Base-by-base conservation (phyloP, 1,139 yeast species). In the Blastobotrys malaysiensis region DNA sequence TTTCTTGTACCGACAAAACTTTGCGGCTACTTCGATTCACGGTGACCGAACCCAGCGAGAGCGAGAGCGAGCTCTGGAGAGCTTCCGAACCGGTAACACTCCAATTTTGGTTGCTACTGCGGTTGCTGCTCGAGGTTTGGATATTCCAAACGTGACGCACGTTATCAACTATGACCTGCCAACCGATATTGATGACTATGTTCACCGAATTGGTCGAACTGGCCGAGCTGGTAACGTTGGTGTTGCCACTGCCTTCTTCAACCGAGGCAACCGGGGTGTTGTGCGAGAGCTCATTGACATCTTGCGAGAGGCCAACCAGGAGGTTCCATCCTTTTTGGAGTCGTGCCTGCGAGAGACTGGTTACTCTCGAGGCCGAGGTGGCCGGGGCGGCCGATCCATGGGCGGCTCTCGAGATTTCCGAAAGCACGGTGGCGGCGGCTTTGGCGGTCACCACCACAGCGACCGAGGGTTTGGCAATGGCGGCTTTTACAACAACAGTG, bases 161-260 rank as follows among this genome's bases (percentile, higher is more conserved):
- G 99, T 93, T 69, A 87, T 93, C 76, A 93, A 93, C 81, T 93
- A 86, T 72, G 99, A 93, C 72, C 81, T 93, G 73, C 99, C 99
- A 70, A 80, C 88, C 70, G 98, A 93, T 74, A 88, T 91, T 69
- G 99, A 93, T 74, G 99, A 93, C 76, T 93, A 93, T 72, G 99
- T 93, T 61, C 99, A 93, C 79, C 88, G 99, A 80, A 93, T 93
- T 71, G 99, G 99, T 81, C 95, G 99, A 86, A 93, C 99, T 68
- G 99, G 99, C 76, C 95, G 99, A 84, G 99, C 99, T 68, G 99
- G 99, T 81, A 93, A 93, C 78, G 84, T 87, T 62, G 99, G 99
- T 86, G 80, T 88, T 68, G 97, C 99, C 64, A 91, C 97, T 64
- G 96, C 99, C 54, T 93, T 93, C 80, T 89, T 93, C 77, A 93